These are phyloP conservation scores for Penicillium paneum DNA, from an alignment of 2,329 filamentous ascomycete genomes.

Conservation along the genomic window DNA sequence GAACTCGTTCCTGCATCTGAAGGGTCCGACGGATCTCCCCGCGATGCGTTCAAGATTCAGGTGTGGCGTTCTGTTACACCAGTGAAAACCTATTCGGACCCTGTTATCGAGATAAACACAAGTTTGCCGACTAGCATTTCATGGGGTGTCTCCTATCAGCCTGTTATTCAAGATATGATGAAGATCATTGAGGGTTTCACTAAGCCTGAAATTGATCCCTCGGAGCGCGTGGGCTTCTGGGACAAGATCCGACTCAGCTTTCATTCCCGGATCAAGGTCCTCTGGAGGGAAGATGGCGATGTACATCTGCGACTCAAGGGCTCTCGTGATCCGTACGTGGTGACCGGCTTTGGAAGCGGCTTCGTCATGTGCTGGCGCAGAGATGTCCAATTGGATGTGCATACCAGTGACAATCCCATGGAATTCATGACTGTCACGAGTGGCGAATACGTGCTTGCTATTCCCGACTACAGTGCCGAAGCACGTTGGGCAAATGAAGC, in stretches of 20 bases:
- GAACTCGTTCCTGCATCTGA: conserved; percentile 74
- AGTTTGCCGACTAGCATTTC: conserved; percentile 88
- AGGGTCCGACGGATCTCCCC: conserved; percentile 52
- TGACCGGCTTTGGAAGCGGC: conserved; percentile 88
- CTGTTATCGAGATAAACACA: conserved; percentile 88
- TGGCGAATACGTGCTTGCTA: conserved; percentile 88
- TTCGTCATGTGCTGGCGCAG: conserved; percentile 99
- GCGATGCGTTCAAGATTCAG: conserved; percentile 73
- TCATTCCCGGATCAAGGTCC: conserved; percentile 82
- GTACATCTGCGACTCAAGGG: conserved; percentile 88
- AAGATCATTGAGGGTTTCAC: conserved; percentile 98
- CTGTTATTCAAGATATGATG: conserved; percentile 99
- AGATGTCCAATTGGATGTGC: conserved; percentile 83
- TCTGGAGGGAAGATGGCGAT: conserved; percentile 94
- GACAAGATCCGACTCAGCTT: conserved; percentile 95
- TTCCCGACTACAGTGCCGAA: conserved; percentile 89
- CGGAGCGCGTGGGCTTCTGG: conserved; percentile 95
- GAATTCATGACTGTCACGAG: conserved; percentile 95
- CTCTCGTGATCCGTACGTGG: conserved; percentile 84
- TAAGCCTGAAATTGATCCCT: conserved; percentile 89
- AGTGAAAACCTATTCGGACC: conserved; percentile 94
- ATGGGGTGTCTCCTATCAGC: conserved; percentile 97
- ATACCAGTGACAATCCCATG: conserved; percentile 79
- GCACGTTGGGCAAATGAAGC: conserved; percentile 61
- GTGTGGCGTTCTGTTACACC: conserved; percentile 88